Evolutionary conservation across 108 stramenopile genomes (phyloP), one percentile per base, ranked within the genome.

Genomic region (Fragilariopsis cylindrus): DNA sequence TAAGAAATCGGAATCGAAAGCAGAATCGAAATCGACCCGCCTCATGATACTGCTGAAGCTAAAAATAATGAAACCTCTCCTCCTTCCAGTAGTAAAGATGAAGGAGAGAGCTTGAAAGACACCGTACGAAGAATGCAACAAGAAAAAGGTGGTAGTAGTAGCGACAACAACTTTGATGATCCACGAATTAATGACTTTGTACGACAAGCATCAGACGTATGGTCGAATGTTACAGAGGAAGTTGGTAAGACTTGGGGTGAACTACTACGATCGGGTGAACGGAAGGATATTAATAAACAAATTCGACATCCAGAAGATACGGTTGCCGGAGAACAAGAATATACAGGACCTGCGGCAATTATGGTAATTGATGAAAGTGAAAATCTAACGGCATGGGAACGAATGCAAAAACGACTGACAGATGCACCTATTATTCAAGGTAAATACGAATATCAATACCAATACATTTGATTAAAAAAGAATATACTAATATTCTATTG

Each of bases 351-450:
- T 9, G 88, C 81, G 18, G 88, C 85, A 55, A 83, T 97, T 60
- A 94, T 98, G 96, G 83, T 97, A 45, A 96, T 98, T 69, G 95
- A 97, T 70, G 87, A 88, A 69, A 88, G 95, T 44, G 92, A 96
- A 58, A 81, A 93, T 67, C 82, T 95, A 77, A 90, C 82, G 71
- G 96, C 96, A 19, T 99, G 95, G 96, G 96, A 98, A 76, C 75
- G 92, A 72, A 92, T 99, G 90, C 90, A 93, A 74, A 88, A 85
- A 57, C 85, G 96, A 47, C 82, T 99, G 71, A 81, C 82, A 40
- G 94, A 97, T 71, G 94, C 98, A 1, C 98, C 97, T 45, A 94
- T 99, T 65, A 98, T 99, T 82, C 85, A 88, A 72, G 89, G 89
- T 86, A 65, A 69, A 70, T 45, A 50, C n/a, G 3, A n/a, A 30